Conservation (phyloP, 345 rosid genomes). For the Citrus medica region DNA sequence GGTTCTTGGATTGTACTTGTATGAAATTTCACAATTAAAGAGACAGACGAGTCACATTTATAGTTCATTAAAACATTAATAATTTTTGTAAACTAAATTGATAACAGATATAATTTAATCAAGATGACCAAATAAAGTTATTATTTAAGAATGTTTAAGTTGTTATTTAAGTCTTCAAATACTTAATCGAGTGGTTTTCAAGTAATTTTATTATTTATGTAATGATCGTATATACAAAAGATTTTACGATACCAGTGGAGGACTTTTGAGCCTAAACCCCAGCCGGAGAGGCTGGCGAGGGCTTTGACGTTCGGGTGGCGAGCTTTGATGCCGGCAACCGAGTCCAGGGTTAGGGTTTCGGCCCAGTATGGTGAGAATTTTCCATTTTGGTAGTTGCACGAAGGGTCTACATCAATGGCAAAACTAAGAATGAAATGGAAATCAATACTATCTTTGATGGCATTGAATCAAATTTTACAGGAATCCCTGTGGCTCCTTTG, state of each 20-base stretch:
- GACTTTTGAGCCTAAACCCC: constrained; percentile 41
- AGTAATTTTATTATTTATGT: too few species aligned
- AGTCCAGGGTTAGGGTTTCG: constrained; percentile 27
- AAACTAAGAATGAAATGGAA: constrained; percentile 54
- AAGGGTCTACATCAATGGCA: constrained; percentile 44
- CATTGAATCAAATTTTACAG: constrained; percentile 30
- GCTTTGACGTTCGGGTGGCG: constrained; percentile 38
- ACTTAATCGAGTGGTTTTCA: too few species aligned
- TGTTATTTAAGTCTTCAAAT: too few species aligned
- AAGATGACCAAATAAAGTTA: too few species aligned
- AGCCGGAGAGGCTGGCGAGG: constrained; percentile 51
- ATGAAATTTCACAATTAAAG: too few species aligned
- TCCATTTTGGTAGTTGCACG: constrained; percentile 39
- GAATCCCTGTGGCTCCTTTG: constrained; percentile 46
- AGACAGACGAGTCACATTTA: too few species aligned
- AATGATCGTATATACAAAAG: too few species aligned
- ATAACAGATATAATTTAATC: too few species aligned
- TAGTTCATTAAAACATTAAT: too few species aligned
- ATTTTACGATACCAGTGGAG: constrained; percentile 25
- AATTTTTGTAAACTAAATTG: too few species aligned
- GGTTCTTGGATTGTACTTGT: constrained; percentile 26
- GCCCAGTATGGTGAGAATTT: constrained; percentile 44
- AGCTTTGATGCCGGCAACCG: constrained; percentile 29
- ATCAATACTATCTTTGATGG: constrained; percentile 36
- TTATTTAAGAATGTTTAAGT: too few species aligned